Percentiles rank a stretch among this genome's conserved stretches.
Conservation (phyloP, 2,329 filamentous ascomycete genomes). For the Talaromyces sp. region DNA sequence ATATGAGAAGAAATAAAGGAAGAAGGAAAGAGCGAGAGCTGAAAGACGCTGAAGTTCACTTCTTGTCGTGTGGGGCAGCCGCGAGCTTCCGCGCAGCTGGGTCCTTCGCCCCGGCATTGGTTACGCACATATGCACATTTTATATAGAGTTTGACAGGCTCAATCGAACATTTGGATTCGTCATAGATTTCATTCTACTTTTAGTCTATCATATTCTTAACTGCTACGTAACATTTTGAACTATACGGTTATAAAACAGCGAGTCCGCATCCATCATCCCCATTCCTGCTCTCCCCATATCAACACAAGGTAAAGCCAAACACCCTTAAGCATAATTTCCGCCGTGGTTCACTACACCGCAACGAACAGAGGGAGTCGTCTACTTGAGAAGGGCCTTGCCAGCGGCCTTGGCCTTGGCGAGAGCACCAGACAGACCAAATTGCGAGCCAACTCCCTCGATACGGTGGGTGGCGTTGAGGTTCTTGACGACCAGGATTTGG, state of each 20-base stretch:
- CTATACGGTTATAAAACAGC: not conserved
- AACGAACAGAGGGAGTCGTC: not conserved
- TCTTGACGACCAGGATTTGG: constrained; percentile 83
- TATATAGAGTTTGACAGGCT: not conserved
- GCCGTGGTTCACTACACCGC: not conserved
- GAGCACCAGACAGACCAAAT: constrained; percentile 62
- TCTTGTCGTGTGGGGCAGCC: not conserved
- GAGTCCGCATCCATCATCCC: not conserved
- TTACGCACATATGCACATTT: no score
- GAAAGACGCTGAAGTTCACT: not conserved
- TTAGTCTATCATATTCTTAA: not conserved
- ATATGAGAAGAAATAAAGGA: not conserved
- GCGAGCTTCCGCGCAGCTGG: not conserved
- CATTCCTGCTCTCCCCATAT: not conserved
- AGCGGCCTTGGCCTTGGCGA: not conserved
- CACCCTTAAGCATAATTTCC: not conserved
- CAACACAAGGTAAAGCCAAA: not conserved
- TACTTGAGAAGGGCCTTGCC: not conserved
- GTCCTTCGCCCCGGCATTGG: no score
- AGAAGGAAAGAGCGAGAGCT: not conserved
- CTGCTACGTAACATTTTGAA: not conserved
- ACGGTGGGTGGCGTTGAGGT: constrained; percentile 79
- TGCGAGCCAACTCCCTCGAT: constrained; percentile 67
- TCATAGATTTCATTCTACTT: not conserved
- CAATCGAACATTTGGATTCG: not conserved